Base-by-base conservation (phyloP, 2,329 filamentous ascomycete species). In the Blumeria hordei region DNA sequence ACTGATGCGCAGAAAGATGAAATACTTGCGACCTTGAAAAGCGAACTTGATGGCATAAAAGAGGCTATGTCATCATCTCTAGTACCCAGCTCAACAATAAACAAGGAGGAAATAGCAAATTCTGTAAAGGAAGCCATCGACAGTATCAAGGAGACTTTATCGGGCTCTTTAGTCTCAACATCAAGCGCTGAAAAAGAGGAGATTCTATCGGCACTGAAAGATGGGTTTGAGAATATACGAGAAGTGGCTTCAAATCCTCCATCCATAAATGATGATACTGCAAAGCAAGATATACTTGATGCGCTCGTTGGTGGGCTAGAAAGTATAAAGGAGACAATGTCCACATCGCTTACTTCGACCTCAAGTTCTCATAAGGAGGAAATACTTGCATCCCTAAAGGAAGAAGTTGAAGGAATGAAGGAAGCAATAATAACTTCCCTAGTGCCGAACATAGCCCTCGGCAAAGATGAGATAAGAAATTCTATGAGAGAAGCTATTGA, bases 121-220 rank as follows among this genome's bases (percentile, higher is more conserved):
- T 86, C 85, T 0, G 74, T 96, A 55, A 93, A 84, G 65, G 75
- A 80, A 16, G 88, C 88, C 0, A 71, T 96, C 8, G 79, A 83
- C 54, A 71, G 74, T 55, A 68, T 83, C 28, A 75, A 77, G 37
- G 75, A 80, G 58, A 73, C 71, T 1, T 67, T 81, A 51, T 69
- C 73, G 8, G 68, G 70, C 36, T 73, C 73, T 28, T 61, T 80
- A 5, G 66, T 76, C 49, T 69, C 66, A 53, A 70, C 69, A 18
- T 66, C 69, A 28, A 65, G 66, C 16, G 18, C 51, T 18, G 51
- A 79, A 54, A 77, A 74, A 53, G 75, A 84, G 35, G 84, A 88
- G 53, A 74, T 92, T 33, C 73, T 93, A 1, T 76, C 60, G 34
- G 60, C 59, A 2, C 54, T 90, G 2, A 78, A 76, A 34, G 77